Evolutionary conservation across 805 yeast species (phyloP).

Genomic region (Lipomyces starkeyi): DNA sequence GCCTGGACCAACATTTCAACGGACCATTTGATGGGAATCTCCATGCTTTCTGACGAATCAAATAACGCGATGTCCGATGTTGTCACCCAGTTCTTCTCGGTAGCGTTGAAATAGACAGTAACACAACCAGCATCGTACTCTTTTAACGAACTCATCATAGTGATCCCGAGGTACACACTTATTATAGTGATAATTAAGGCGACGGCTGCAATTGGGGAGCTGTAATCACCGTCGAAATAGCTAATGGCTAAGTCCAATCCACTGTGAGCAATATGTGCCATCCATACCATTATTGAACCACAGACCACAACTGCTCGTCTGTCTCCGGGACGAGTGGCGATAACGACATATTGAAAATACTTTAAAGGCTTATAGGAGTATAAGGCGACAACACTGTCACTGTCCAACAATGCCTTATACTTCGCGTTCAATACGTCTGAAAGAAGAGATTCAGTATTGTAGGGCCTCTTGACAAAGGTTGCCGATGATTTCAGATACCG

Average conservation of each 20-base stretch:
- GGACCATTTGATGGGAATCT: constrained; percentile 1
- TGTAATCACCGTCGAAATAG: neutral
- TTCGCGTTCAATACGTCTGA: neutral
- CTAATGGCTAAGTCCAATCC: neutral
- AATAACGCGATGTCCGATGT: neutral
- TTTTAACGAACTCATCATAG: neutral
- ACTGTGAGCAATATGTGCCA: neutral
- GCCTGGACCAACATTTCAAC: neutral
- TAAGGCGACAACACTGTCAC: neutral
- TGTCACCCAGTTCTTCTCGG: constrained; percentile 1
- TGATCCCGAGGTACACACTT: neutral
- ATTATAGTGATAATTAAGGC: neutral
- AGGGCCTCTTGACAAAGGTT: neutral
- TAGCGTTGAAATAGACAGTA: constrained; percentile 4
- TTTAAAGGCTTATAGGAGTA: neutral
- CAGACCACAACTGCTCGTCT: neutral
- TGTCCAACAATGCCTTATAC: neutral
- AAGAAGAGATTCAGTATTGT: neutral
- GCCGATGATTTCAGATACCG: neutral
- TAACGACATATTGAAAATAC: neutral
- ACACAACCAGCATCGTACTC: neutral
- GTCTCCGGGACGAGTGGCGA: neutral
- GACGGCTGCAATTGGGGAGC: neutral
- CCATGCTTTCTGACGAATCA: neutral
- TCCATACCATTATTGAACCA: no score